phyloP scores from a whole-genome alignment of 805 yeast genomes.

The Zygotorulaspora florentina region DNA sequence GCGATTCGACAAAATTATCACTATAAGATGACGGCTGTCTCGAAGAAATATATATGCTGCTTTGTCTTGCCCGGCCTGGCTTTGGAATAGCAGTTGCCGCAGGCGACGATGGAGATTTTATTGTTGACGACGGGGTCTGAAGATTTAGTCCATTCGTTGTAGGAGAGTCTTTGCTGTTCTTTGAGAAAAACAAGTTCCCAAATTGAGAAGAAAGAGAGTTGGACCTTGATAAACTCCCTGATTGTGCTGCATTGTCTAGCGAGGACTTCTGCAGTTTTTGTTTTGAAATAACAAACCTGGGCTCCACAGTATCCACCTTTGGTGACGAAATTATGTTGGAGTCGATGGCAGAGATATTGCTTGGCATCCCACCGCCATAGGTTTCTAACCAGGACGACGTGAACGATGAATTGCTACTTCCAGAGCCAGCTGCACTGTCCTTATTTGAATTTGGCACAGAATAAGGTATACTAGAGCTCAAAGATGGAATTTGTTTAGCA shows the following conservation, averaged over 20 bases:
- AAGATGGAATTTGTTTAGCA: conserved; percentile 36
- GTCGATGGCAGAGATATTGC: conserved; percentile 40
- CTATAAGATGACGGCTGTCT: conserved; percentile 30
- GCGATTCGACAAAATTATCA: conserved; percentile 27
- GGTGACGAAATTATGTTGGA: conserved; percentile 72
- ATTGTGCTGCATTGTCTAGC: conserved; percentile 22
- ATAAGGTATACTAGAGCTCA: conserved; percentile 63
- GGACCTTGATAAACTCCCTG: conserved; percentile 29
- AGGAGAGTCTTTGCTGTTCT: conserved; percentile 20
- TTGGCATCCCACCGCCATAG: conserved; percentile 38
- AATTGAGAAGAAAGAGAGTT: conserved; percentile 34
- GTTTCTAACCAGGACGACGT: conserved; percentile 35
- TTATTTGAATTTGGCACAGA: conserved; percentile 63
- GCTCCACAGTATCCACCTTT: conserved; percentile 67
- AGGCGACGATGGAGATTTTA: conserved; percentile 10
- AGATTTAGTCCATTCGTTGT: not conserved
- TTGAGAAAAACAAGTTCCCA: conserved; percentile 35
- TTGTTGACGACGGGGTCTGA: conserved; percentile 2
- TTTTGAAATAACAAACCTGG: conserved; percentile 78
- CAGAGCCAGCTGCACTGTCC: conserved; percentile 24
- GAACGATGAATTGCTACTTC: conserved; percentile 31
- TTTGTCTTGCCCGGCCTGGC: conserved; percentile 34
- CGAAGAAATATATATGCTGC: conserved; percentile 35
- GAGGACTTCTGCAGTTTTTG: conserved; percentile 46
- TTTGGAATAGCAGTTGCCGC: conserved; percentile 35